Conservation (phyloP, 2,329 filamentous ascomycete genomes). For the Stemphylium lycopersici region DNA sequence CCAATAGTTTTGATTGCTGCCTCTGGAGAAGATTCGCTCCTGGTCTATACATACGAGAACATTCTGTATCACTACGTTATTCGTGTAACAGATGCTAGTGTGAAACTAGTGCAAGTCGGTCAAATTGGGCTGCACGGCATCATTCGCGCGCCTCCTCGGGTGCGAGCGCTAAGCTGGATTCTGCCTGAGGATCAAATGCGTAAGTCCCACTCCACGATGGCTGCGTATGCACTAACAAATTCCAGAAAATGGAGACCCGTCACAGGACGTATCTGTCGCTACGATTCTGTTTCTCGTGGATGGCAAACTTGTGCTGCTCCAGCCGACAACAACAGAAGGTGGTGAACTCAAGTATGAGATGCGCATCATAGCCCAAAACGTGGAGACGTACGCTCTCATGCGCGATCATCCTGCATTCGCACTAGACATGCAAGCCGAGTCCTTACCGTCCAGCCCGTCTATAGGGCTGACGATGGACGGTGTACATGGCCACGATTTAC, state of each 20-base stretch:
- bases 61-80: constrained; percentile 95
- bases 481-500: constrained; percentile 64
- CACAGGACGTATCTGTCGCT: constrained; percentile 90
- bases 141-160: constrained; percentile 87
- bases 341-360: constrained; percentile 96
- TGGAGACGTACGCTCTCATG: constrained; percentile 94
- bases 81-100: constrained; percentile 69
- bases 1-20: constrained; percentile 89
- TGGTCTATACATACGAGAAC: constrained; percentile 98
- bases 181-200: constrained; percentile 86
- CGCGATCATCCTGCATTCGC: constrained; percentile 72
- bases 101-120: constrained; percentile 88
- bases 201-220: constrained; percentile 44
- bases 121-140: constrained; percentile 98
- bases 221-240: constrained; percentile 22
- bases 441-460: constrained; percentile 57
- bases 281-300: constrained; percentile 97
- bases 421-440: constrained; percentile 55
- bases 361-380: constrained; percentile 93
- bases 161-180: constrained; percentile 94
- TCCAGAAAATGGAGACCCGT: constrained; percentile 82
- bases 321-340: constrained; percentile 81
- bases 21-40: constrained; percentile 89
- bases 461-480: constrained; percentile 53
- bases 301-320: constrained; percentile 90